These are phyloP conservation scores for Canna indica DNA, from an alignment of 176 grass and related monocot genomes.

Conservation along the genomic window DNA sequence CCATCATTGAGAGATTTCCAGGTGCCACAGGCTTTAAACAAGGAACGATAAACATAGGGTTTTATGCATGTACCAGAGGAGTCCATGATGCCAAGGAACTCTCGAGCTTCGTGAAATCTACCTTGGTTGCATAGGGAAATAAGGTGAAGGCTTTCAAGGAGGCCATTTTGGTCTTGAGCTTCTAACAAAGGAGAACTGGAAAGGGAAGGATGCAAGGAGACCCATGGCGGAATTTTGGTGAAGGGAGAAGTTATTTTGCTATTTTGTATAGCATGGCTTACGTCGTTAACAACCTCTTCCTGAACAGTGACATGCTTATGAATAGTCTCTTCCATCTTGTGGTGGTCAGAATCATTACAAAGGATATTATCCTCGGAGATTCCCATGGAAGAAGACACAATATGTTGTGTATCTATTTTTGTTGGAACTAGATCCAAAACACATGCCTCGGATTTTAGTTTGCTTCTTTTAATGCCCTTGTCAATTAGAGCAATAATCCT, in stretches of 20 bases:
- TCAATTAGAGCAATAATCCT: slow-evolving; percentile 63
- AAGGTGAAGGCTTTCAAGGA: slow-evolving; percentile 14
- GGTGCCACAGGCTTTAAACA: slow-evolving; percentile 3
- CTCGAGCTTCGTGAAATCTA: slow-evolving; percentile 14
- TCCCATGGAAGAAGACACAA: slow-evolving; percentile 74
- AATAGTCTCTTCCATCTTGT: slow-evolving; percentile 86
- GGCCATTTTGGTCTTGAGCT: not conserved
- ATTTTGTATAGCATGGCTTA: slow-evolving; percentile 51
- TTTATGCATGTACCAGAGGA: slow-evolving; percentile 6
- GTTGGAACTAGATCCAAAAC: slow-evolving; percentile 54
- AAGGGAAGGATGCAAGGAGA: slow-evolving; percentile 5
- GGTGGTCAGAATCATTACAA: slow-evolving; percentile 59
- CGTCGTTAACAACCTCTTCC: slow-evolving; percentile 81
- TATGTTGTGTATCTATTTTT: slow-evolving; percentile 78
- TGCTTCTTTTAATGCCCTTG: slow-evolving; percentile 65
- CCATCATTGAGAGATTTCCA: slow-evolving; percentile 17
- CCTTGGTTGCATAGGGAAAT: slow-evolving; percentile 16
- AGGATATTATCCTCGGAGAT: slow-evolving; percentile 80
- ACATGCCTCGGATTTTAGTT: slow-evolving; percentile 63
- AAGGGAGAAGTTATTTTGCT: not conserved
- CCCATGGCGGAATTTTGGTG: slow-evolving; percentile 16
- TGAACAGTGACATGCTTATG: slow-evolving; percentile 70
- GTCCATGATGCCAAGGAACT: slow-evolving; percentile 14
- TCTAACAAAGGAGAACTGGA: not conserved
- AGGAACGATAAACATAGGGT: slow-evolving; percentile 8